Evolutionary conservation across 2,329 filamentous ascomycete species (phyloP), one percentile per base, ranked within the genome.

Genomic region (Incumbomyces lentus): DNA sequence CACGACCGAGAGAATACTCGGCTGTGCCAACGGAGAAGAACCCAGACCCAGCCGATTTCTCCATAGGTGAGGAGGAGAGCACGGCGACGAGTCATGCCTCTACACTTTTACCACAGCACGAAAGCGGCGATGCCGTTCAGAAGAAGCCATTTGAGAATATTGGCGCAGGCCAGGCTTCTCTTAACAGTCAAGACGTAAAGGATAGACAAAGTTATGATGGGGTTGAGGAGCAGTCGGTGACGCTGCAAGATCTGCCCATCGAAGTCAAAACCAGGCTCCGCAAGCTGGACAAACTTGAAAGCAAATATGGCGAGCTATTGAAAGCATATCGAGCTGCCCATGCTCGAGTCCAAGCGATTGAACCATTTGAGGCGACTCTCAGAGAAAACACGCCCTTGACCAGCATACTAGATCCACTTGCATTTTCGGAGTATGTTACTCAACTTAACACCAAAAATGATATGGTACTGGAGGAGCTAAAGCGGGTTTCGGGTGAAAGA

Each of bases 381-480:
- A 86, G 87, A 57, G 92, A 98, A 62, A 86, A 94, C 58, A 98
- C 92, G 0, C 90, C 92, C 2, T 70, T 96, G 31, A 85, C 86
- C 3, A 90, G 87, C 13, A 95, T 98, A 57, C 75, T 73, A 55
- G 92, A 98, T 49, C 86, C 90, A 0, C 78, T 79, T 44, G 83
- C 88, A 2, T 72, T 98, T 30, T 77, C 88, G 6, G 90, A 96
- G 64, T 98, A 95, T 59, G 73, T 98, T 22, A 87, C 83, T 56
- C 87, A 95, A 64, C 68, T 94, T 34, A 90, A 82, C 51, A 65
- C 89, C 44, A 90, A 93, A 60, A 82, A 82, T 35, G 86, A 94
- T 58, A 93, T 98, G 85, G 81, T 94, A 2, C 82, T 93, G 77
- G 84, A 94, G 38, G 92, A 98, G 65, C 72, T 95, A 47, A 95